Percentiles rank a stretch among this genome's conserved stretches.
phyloP scores from a whole-genome alignment of 2,329 filamentous ascomycete genomes.

The Lanzia echinophila region DNA sequence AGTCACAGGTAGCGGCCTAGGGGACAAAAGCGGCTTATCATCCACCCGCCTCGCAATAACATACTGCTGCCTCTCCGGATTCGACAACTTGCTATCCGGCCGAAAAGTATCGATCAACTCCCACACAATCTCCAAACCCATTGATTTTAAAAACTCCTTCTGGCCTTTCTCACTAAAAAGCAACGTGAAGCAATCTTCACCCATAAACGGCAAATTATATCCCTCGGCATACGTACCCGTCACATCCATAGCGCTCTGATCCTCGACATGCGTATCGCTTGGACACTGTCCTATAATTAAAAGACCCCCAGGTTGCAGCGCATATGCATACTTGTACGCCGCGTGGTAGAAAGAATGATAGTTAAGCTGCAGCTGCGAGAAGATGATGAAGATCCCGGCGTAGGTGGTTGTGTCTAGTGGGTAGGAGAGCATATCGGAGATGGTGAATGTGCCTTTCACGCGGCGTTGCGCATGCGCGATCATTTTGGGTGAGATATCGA shows the following conservation, averaged over 20 bases:
- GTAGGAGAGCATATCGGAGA: conserved; percentile 11
- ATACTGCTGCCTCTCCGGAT: no score
- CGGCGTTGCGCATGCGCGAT: conserved; percentile 5
- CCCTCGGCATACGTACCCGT: not conserved
- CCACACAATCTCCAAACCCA: no score
- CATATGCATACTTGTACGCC: not conserved
- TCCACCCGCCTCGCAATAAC: no score
- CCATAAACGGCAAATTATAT: not conserved
- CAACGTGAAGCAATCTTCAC: not conserved
- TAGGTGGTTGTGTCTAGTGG: not conserved
- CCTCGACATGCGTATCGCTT: not conserved
- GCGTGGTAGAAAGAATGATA: not conserved
- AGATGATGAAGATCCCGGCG: not conserved
- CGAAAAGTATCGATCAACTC: no score
- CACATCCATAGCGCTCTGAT: not conserved
- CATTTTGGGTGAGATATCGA: conserved; percentile 33
- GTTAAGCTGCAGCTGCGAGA: not conserved
- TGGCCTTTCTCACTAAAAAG: no score
- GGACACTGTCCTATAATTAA: not conserved
- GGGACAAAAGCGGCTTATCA: no score
- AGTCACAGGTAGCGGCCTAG: no score
- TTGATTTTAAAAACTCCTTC: no score
- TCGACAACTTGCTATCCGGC: no score
- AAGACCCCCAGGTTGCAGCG: not conserved
- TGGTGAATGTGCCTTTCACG: conserved; percentile 14